Evolutionary conservation across 169 alveolate species (phyloP), one percentile per base, ranked within the genome.

Genomic region (Cryptosporidium andersoni): DNA sequence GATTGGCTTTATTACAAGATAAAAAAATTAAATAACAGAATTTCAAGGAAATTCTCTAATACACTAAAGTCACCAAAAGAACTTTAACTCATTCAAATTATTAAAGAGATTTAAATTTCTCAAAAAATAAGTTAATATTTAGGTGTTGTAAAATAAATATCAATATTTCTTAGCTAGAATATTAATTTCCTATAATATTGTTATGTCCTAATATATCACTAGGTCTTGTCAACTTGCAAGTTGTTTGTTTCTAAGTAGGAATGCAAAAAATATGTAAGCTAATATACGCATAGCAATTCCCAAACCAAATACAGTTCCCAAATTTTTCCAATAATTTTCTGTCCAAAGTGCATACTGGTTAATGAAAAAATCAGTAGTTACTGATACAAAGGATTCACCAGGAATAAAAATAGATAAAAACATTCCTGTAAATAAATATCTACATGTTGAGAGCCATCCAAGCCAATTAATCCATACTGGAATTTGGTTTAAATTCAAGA

Each of bases 391-490:
- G 56, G 40, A 58, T n/a, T 74, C 68, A 39, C 85, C 85, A 8
- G 85, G 85, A 40, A 74, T 74, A 52, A 74, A 56, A 9, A 74
- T 63, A 4, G 85, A 74, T 34, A 74, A 48, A 14, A 74, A 34
- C 85, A 74, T 74, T 5, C 85, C 85, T 5, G 85, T 74, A 36
- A 40, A 92, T n/a, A 88, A 80, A 89, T 93, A 93, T 64, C 90
- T 90, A 67, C 91, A 85, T 55, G 90, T 60, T 2, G 93, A 89
- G 14, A 91, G 11, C 65, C 91, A 85, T 45, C 90, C 91, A 51
- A 92, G 58, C 90, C 91, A 89, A 36, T 89, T 81, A 43, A 93
- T 66, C 88, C 89, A 91, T 25, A 47, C 51, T 1, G 96, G 95
- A 52, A 93, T 88, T 64, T 82, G 89, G 25, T 89, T 88, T 45